Evolutionary conservation across 129 eudicot species (phyloP).

Genomic region (Chrysanthemum lavandulifolium): DNA sequence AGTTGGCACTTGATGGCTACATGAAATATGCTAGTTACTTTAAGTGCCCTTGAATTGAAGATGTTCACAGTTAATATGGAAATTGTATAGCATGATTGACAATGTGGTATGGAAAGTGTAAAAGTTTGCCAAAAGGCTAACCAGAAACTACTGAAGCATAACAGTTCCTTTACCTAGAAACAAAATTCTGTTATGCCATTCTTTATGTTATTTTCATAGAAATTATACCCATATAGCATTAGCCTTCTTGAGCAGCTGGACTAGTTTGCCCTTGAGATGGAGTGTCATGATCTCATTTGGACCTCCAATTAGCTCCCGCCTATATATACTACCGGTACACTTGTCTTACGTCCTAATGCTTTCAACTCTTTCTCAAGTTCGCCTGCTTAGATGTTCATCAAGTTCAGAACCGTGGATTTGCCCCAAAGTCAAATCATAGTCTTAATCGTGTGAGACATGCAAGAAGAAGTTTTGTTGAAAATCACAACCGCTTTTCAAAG

Average conservation of each 20-base stretch:
- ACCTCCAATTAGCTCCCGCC: slow-evolving; percentile 43
- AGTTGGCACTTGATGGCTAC: not conserved
- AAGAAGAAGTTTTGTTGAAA: slow-evolving; percentile 50
- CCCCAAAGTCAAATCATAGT: slow-evolving; percentile 58
- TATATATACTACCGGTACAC: slow-evolving; percentile 52
- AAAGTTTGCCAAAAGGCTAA: slow-evolving; percentile 20
- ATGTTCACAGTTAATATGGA: not conserved
- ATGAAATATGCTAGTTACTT: not conserved
- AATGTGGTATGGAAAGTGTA: slow-evolving; percentile 10
- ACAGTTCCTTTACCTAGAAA: slow-evolving; percentile 18
- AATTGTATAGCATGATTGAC: slow-evolving; percentile 18
- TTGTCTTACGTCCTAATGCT: slow-evolving; percentile 36
- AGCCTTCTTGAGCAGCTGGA: slow-evolving; percentile 62
- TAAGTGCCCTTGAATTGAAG: not conserved
- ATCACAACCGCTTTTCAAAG: slow-evolving; percentile 34
- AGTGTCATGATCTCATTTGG: slow-evolving; percentile 47
- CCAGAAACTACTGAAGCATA: slow-evolving; percentile 18
- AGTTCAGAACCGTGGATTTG: slow-evolving; percentile 50
- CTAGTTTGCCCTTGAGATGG: slow-evolving; percentile 44
- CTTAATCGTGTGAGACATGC: slow-evolving; percentile 50
- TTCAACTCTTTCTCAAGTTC: slow-evolving; percentile 50
- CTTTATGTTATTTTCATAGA: slow-evolving; percentile 4
- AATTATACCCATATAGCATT: slow-evolving; percentile 36
- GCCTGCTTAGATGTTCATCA: slow-evolving; percentile 51
- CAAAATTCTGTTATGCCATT: slow-evolving; percentile 14